Evolutionary conservation across 2,329 filamentous ascomycete genomes (phyloP), one percentile per base, ranked within the genome.

Genomic region (Fusarium proliferatum): DNA sequence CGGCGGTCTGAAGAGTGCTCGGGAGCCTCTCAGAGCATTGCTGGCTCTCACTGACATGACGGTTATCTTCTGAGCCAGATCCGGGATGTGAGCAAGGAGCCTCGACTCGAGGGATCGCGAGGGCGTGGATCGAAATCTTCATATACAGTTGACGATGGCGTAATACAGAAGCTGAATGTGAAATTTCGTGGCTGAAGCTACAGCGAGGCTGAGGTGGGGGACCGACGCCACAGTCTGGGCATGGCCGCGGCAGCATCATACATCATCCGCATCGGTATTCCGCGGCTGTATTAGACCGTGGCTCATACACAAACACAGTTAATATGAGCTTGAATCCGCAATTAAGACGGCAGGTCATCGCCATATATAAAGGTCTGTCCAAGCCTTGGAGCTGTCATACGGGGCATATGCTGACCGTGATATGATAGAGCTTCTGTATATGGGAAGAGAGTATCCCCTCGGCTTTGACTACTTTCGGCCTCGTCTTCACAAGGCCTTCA

Each of bases 371-470:
- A 90, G 93, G 94, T 94, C 34, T 43, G 58, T 1, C 19, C 36
- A 23, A 34, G 34, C 28, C 12, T 33, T 42, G n/a, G n/a, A 26
- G 17, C n/a, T 26, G 15, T 15, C 42, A n/a, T 15, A 9, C 4
- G 21, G 39, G 34, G 10, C 41, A 42, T 19, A 52, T 16, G 23
- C 67, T 74, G 23, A 73, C 6, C 6, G 2, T 34, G 7, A 9
- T 21, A 13, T 15, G 5, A 58, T 15, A 97, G 95, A 97, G 78
- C 89, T 98, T 16, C 88, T 99, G 48, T 91, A 92, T 78, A 87
- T 98, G 19, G 95, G 96, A 39, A 90, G 92, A 63, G 93, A 96
- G 66, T 98, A 98, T 78, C 96, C 96, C 3, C 86, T 93, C 21
- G 96, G 96, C 52, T 97, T 84, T 72, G 84, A 86, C 36, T 98